Base-by-base conservation (phyloP, 495 filamentous ascomycete species). In the Lasiosphaeria hispida region DNA sequence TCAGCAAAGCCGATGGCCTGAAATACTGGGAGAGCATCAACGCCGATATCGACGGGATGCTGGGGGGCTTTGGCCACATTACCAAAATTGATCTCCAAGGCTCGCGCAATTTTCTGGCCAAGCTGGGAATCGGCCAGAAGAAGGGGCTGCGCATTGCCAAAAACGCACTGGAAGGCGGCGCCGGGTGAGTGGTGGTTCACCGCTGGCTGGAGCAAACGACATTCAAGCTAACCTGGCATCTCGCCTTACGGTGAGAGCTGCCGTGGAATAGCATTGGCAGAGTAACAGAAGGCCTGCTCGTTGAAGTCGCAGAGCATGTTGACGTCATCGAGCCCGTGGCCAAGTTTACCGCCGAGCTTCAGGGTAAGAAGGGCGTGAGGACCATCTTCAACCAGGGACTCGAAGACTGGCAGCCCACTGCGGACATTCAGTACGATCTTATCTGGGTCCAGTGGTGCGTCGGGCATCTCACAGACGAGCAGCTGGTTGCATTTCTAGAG, bases 401-500 rank as follows among this genome's bases (percentile, higher is more conserved):
- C 3, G 87, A 96, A 73, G 72, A 83, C 38, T 96, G 90, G 90
- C 59, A 63, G 51, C 90, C 87, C 0, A 63, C 68, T 10, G 69
- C 76, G 6, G 78, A 75, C 35, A 75, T 56, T 48, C 79, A 40
- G 78, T 91, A 81, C 57, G 78, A 85, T 58, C 62, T 87, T 43
- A 77, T 88, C 62, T 87, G 84, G 80, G 89, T 84, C 48, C 93
- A 96, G 72, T 96, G 91, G 91, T 96, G 92, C 73, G 71, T 94
- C 17, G 89, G 91, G 10, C 88, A 96, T 67, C 72, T 96, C 50
- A 92, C 84, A 13, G 92, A 96, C 74, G 66, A 65, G 38, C 84
- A 95, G 70, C 69, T 96, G 23, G 80, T 85, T 23, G 76, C 69
- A 9, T 95, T 87, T 56, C 71, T 96, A 8, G 53, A 71, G 59